Evolutionary conservation across 2,329 filamentous ascomycete genomes (phyloP), one percentile per base, ranked within the genome.

Genomic region (Aspergillus bombycis): DNA sequence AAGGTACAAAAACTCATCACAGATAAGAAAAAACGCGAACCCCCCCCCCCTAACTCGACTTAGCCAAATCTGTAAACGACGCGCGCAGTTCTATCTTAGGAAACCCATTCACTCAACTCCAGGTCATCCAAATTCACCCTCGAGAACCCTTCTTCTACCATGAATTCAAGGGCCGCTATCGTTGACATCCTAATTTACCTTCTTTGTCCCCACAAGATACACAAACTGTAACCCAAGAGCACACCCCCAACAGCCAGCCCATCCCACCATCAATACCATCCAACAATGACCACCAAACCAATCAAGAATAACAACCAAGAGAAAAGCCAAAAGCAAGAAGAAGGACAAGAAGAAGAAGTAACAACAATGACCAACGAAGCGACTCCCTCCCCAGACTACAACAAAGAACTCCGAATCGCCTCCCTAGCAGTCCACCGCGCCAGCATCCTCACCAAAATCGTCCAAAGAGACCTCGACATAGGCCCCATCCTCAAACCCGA

Each of bases 391-490:
- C 46, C 46, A 28, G 4, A 9, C 6, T 54, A 61, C n/a, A 28
- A 60, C 34, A 32, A 54, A 60, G 58, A 60, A 26, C 28, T 57
- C 23, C 53, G 36, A 36, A 57, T 61, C 26, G 62, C 62, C 36
- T 53, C 45, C 46, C 36, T 60, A 30, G 62, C 62, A 4, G 57
- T 63, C 9, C 58, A 63, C 16, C 45, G 57, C 41, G 58, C 62
- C 58, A 61, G 62, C 38, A 57, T 61, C n/a, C 23, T 59, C 53
- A 61, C 62, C 46, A 63, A 61, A 41, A 36, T 21, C 36, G 28
- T 54, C 26, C 58, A 57, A 30, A 19, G 14, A 14, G 32, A 57
- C 12, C n/a, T 14, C 2, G 57, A 63, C 28, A 57, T 46, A 43
- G 28, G 30, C 12, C 26, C 53, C 19, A 50, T 30, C n/a, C 26